phyloP scores from a whole-genome alignment of 257 asterid genomes.

The Solanum neorickii region DNA sequence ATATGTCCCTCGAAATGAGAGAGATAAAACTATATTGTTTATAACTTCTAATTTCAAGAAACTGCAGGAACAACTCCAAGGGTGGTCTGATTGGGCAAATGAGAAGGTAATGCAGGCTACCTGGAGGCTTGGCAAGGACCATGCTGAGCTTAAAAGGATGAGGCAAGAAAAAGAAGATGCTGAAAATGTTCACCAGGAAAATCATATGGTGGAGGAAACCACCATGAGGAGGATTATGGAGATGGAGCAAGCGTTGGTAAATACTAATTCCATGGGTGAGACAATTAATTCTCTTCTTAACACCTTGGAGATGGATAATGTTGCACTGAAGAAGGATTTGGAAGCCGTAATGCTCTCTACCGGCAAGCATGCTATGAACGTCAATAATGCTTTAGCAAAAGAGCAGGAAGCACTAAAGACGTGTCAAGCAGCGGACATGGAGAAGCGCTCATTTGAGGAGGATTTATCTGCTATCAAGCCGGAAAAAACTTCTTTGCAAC shows the following conservation, averaged over 20 bases:
- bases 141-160: slow-evolving; percentile 52
- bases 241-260: slow-evolving; percentile 50
- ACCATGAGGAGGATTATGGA: slow-evolving; percentile 45
- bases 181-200: slow-evolving; percentile 42
- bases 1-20: slow-evolving; percentile 37
- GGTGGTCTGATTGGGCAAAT: slow-evolving; percentile 64
- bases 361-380: slow-evolving; percentile 7
- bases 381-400: slow-evolving; percentile 29
- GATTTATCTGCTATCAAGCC: slow-evolving; percentile 22
- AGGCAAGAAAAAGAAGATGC: slow-evolving; percentile 60
- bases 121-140: slow-evolving; percentile 47
- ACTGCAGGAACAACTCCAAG: slow-evolving; percentile 36
- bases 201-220: slow-evolving; percentile 48
- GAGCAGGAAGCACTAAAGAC: slow-evolving; percentile 52
- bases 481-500: slow-evolving; percentile 8
- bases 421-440: slow-evolving; percentile 24
- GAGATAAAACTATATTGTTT: slow-evolving; percentile 31
- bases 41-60: slow-evolving; percentile 27
- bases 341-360: slow-evolving; percentile 32
- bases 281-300: slow-evolving; percentile 19
- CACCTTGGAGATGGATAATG: slow-evolving; percentile 39
- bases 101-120: slow-evolving; percentile 75
- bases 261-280: slow-evolving; percentile 34
- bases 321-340: slow-evolving; percentile 22
- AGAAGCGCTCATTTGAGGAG: slow-evolving; percentile 33